These are phyloP conservation scores for Bauhinia variegata DNA, from an alignment of 306 rosid species.

Conservation along the genomic window DNA sequence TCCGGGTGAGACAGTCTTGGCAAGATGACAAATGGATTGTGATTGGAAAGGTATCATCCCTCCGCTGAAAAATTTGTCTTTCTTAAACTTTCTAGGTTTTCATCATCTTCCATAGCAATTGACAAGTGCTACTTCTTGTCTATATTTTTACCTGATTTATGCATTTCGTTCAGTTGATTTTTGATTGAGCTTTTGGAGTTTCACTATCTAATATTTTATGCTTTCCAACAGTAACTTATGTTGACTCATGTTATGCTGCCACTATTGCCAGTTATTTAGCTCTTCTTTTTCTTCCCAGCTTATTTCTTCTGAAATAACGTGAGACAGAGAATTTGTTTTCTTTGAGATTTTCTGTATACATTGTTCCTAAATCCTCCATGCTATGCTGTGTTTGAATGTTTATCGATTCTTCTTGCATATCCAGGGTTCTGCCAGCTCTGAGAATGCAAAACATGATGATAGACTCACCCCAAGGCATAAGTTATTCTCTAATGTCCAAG, in stretches of 20 bases:
- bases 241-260: constrained; percentile 23
- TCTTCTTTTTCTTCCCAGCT: not conserved
- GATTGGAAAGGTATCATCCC: constrained; percentile 69
- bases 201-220: constrained; percentile 11
- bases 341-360: constrained; percentile 17
- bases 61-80: not conserved
- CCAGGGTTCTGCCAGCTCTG: constrained; percentile 62
- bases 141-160: constrained; percentile 15
- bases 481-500: constrained; percentile 36
- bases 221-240: constrained; percentile 18
- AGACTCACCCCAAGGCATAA: constrained; percentile 36
- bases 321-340: constrained; percentile 9
- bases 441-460: constrained; percentile 46
- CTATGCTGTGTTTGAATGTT: constrained; percentile 30
- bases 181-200: constrained; percentile 27
- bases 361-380: constrained; percentile 20
- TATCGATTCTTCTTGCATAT: constrained; percentile 36
- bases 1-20: constrained; percentile 83
- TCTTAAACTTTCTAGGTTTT: constrained; percentile 5
- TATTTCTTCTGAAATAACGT: not conserved
- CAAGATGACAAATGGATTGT: constrained; percentile 76
- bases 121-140: constrained; percentile 16
- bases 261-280: constrained; percentile 5
- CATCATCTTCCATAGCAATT: constrained; percentile 29
- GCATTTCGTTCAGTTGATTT: constrained; percentile 30